Base-by-base conservation (phyloP, 2,329 filamentous ascomycete species). In the Thyridium curvatum region DNA sequence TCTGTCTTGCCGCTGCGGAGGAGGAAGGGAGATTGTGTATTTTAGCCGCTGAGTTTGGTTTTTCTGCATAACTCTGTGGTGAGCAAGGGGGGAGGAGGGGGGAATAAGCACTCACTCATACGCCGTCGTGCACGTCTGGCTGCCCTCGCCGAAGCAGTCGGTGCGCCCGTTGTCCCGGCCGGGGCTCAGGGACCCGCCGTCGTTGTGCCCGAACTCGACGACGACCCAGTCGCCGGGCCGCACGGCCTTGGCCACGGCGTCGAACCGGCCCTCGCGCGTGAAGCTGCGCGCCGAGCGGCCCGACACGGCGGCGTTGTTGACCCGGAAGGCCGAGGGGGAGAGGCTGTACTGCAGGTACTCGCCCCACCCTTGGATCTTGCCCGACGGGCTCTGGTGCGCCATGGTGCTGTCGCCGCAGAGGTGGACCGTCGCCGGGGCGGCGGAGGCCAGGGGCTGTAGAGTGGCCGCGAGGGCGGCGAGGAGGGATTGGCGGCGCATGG, bases 41-140 rank as follows among this genome's bases (percentile, higher is more conserved):
- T n/a, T n/a, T n/a, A n/a, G n/a, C n/a, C n/a, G n/a, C n/a, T n/a
- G n/a, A n/a, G n/a, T n/a, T n/a, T 17, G n/a, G 10, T 16, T 9
- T 86, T 86, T 64, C 86, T 82, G 0, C 82, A 82, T 50, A 86
- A 84, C 50, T 85, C 81, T 38, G 86, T 83, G 38, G 85, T 65
- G 2, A 84, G n/a, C n/a, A n/a, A n/a, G n/a, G n/a, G n/a, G n/a
- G n/a, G n/a, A n/a, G 21, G 21, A 6, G 21, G 21, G 21, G 21
- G 21, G 21, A 6, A 10, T 6, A 10, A 79, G 56, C 76, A 80
- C 56, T 16, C 17, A 13, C 12, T 28, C 14, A 36, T 46, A 45
- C 3, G 40, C 54, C 2, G 60, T 63, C n/a, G 39, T 43, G 58
- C 75, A 79, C 2, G 66, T 72, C 56, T 79, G 71, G 40, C 55